Base-by-base conservation (phyloP, 176 grass and related monocot species). In the Oryza officinalis region DNA sequence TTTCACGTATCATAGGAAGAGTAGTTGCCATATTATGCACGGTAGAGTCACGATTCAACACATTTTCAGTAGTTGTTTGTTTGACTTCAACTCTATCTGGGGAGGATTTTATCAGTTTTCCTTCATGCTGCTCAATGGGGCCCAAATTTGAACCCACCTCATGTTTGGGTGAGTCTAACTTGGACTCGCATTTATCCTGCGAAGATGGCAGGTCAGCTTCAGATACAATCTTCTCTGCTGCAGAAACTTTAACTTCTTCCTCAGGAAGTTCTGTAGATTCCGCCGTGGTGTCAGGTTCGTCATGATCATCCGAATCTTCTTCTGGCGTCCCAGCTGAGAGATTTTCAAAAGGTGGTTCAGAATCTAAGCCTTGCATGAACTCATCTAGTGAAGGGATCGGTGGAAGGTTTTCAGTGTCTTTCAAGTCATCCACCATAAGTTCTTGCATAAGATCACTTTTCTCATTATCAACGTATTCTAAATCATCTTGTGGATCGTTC, bases 361-460 rank as follows among this genome's bases (percentile, higher is more conserved):
- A 94, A 90, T 99, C 91, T 50, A 99, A 85, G 59, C 87, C 93
- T 76, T 91, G 69, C 96, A 99, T 99, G 78, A 99, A 99, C 71
- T 99, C 96, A 94, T 99, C 96, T 66, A 96, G 69, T 0, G 96
- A 92, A 83, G 87, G 85, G 72, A 99, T 90, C 13, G 93, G 96
- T 49, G 91, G 90, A 72, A 99, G 91, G 79, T 86, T 84, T 64
- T 90, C 93, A 32, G 89, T 38, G 63, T 96, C 91, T 68, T 89
- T 94, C 23, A 94, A 67, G 57, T 87, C 96, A 92, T 95, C 96
- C 80, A 91, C 91, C 90, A 98, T 95, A 69, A 99, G 89, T 65
- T 99, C 96, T 52, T 95, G 85, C 88, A 99, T 99, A 65, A 99
- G 86, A 91, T 99, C 93, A 81, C 86, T 10, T 59, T 90, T 93